Base-by-base conservation (phyloP, 495 filamentous ascomycete genomes). In the Hypoxylon trugodes region DNA sequence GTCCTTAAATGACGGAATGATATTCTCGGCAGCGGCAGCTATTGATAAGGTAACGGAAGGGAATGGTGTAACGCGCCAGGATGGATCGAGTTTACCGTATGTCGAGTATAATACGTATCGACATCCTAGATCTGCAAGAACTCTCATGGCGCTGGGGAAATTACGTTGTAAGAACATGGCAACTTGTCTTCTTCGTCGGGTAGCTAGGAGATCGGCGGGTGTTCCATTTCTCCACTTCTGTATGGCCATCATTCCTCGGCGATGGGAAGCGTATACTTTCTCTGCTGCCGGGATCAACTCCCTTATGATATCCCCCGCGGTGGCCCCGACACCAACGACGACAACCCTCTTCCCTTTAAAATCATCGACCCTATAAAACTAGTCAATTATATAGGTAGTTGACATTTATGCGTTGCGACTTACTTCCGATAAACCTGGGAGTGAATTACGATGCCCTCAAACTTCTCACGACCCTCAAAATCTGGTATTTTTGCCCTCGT, bases 181-280 rank as follows among this genome's bases (percentile, higher is more conserved):
- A 4, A 67, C 36, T 45, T 66, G 63, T 10, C 70, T 61, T 12
- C 67, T 49, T 1, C 70, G 66, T 48, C 64, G 67, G 26, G 67
- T 70, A 22, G 58, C 26, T 38, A 37, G 15, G 22, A 68, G 48
- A 53, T 73, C 70, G 37, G 32, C 42, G 13, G 70, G 70, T 2
- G 10, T 52, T 10, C 67, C 64, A 33, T 70, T 64, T 33, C 43
- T 55, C 52, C 66, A 73, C 21, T 57, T 49, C 32, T 53, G 52
- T 16, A 72, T 61, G 50, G 68, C 66, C 26, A 70, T 7, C 6
- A 50, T 59, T 28, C 73, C 73, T 42, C 71, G 69, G 2, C 73
- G 71, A 58, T 73, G 69, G 13, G 73, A 72, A 13, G 68, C 54
- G 47, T 72, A 73, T 4, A 75, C 65, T 32, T 70, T 70, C 38